Base-by-base conservation (phyloP, 345 rosid genomes). In the Lagerstroemia speciosa region DNA sequence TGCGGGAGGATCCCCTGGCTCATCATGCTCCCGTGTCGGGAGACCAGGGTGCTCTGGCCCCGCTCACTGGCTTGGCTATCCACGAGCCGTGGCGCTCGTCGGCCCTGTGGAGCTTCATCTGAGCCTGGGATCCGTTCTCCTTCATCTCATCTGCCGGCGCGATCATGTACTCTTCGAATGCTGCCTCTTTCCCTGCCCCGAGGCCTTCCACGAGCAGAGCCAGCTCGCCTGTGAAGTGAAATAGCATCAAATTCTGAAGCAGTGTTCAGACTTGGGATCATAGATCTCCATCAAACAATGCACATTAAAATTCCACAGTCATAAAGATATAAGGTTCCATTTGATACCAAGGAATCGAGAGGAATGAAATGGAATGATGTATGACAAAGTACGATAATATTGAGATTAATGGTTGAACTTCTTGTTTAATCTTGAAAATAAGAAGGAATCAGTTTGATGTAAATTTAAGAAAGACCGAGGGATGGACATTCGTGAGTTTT, bases 121-220 rank as follows among this genome's bases (percentile, higher is more conserved):
- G 76, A 34, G 38, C 69, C 46, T 69, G 68, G 31, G 60, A 65
- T 15, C 20, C 48, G 15, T 30, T 26, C 5, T 64, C 65, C 63
- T 58, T 58, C 50, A 5, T 26, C 20, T 68, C 83, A 24, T 61
- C 38, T 9, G 72, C 77, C 0, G 79, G 81, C 22, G 78, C 70
- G 15, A 82, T 64, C 6, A 77, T 48, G 62, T 77, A 77, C 67
- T 82, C 81, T 55, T 79, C 85, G 30, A 82, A 65, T 27, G 69
- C 60, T 27, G 78, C 68, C n/a, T 77, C 75, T 1, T n/a, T 55
- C 55, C 83, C 79, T 5, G 65, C 78, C 27, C 79, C 85, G 12
- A 82, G 81, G 19, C 85, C 85, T 71, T 82, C 85, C 24, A 82
- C 53, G 4, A 82, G 81, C 74, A 82, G 71, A 17, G 85, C 83